These are phyloP conservation scores for Corchorus capsularis DNA, from an alignment of 345 rosid species.

Conservation along the genomic window DNA sequence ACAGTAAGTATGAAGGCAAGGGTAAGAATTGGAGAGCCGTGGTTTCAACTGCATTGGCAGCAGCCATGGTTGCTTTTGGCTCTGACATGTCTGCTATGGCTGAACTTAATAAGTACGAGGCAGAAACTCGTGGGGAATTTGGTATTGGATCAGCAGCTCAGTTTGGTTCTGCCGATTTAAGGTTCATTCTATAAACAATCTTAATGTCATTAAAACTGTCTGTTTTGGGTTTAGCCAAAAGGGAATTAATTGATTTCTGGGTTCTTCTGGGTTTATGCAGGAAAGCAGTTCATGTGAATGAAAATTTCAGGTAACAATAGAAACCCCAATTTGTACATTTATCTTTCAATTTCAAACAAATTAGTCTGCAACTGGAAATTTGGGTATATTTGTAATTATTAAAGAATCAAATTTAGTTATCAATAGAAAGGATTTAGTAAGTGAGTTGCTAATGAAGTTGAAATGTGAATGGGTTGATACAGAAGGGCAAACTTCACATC, in stretches of 20 bases:
- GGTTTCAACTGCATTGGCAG: conserved; percentile 68
- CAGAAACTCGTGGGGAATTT: conserved; percentile 81
- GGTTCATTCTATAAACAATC: conserved; percentile 29
- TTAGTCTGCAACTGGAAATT: not conserved
- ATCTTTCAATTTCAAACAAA: not conserved
- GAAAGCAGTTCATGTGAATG: conserved; percentile 81
- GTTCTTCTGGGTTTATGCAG: conserved; percentile 40
- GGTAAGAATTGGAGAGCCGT: conserved; percentile 49
- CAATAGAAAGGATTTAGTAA: not conserved
- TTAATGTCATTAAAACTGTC: not conserved
- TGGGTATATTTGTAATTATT: not conserved
- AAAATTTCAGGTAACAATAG: conserved; percentile 68
- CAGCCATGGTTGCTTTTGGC: conserved; percentile 55
- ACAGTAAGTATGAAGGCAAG: conserved; percentile 22
- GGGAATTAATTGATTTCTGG: conserved; percentile 24
- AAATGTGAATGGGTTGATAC: conserved; percentile 38
- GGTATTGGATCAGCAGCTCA: conserved; percentile 95
- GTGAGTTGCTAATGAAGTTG: conserved; percentile 22
- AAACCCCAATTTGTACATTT: not conserved
- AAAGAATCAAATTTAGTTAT: not conserved
- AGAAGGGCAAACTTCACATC: conserved; percentile 97
- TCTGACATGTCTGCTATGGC: conserved; percentile 63
- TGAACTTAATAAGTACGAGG: conserved; percentile 87
- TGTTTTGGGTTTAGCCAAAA: not conserved
- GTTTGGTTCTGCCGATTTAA: conserved; percentile 87